Evolutionary conservation across 345 rosid species (phyloP).

Genomic region (Dipteronia dyeriana): DNA sequence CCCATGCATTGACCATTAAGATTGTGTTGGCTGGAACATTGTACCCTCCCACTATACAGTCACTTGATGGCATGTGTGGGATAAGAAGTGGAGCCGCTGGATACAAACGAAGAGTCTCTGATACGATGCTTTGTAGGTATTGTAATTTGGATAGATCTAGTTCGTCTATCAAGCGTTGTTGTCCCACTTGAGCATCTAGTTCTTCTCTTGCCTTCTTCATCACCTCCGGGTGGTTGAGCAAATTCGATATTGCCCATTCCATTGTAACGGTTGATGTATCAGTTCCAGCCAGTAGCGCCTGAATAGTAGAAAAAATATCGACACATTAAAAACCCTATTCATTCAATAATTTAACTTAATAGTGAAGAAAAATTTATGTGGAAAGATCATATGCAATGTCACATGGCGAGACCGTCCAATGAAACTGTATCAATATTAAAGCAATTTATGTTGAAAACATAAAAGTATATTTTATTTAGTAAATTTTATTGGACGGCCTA

Average conservation of each 20-base stretch:
- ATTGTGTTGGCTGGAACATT: slow-evolving; percentile 38
- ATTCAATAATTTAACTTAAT: too few species aligned
- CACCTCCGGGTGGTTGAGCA: slow-evolving; percentile 35
- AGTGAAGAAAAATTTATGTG: too few species aligned
- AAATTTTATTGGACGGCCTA: too few species aligned
- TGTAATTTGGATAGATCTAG: slow-evolving; percentile 31
- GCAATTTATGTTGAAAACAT: too few species aligned
- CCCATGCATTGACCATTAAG: slow-evolving; percentile 44
- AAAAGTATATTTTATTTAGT: too few species aligned
- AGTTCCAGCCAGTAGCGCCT: slow-evolving; percentile 44
- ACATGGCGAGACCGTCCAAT: too few species aligned
- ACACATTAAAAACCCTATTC: background rate
- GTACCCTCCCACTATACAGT: slow-evolving; percentile 44
- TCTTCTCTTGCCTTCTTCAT: slow-evolving; percentile 40
- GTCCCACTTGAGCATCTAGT: slow-evolving; percentile 37
- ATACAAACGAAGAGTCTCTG: slow-evolving; percentile 43
- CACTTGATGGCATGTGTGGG: slow-evolving; percentile 45
- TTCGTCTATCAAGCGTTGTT: slow-evolving; percentile 41
- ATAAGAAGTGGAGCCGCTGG: slow-evolving; percentile 44
- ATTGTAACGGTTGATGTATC: slow-evolving; percentile 49
- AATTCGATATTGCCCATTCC: slow-evolving; percentile 60
- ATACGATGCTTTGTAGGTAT: slow-evolving; percentile 42
- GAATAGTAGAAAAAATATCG: too few species aligned
- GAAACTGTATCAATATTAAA: too few species aligned
- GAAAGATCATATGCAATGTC: too few species aligned